A percentile compares a stretch with the other conserved stretches of the same genome.
These are phyloP conservation scores for Coniochaeta sp. DNA, from an alignment of 2,329 filamentous ascomycete species.

Conservation along the genomic window DNA sequence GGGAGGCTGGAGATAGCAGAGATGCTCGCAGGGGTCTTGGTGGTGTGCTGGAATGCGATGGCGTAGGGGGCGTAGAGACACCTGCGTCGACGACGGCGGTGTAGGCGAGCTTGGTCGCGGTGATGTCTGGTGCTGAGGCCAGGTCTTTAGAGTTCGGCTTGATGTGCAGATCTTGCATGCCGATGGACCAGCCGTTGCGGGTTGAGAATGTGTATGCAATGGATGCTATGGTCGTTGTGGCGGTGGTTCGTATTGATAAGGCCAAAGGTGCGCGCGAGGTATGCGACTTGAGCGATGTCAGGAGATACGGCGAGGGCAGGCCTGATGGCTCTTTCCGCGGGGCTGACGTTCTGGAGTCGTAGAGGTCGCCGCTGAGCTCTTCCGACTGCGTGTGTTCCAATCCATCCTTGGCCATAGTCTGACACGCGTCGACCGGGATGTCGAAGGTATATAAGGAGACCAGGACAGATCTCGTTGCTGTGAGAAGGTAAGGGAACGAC, in stretches of 20 bases:
- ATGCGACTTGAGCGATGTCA: slow-evolving; percentile 75
- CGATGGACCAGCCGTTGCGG: slow-evolving; percentile 76
- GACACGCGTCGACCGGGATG: slow-evolving; percentile 11
- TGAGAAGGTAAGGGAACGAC: slow-evolving; percentile 67
- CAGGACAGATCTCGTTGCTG: slow-evolving; percentile 65
- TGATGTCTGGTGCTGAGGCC: slow-evolving; percentile 21
- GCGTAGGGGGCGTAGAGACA: slow-evolving; percentile 13
- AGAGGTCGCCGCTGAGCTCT: neutral
- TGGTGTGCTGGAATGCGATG: neutral
- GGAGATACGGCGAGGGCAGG: slow-evolving; percentile 42
- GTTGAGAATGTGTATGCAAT: slow-evolving; percentile 81
- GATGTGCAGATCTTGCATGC: slow-evolving; percentile 82
- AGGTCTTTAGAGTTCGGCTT: slow-evolving; percentile 14
- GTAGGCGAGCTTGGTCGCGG: slow-evolving; percentile 31
- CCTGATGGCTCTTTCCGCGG: neutral
- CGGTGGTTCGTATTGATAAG: slow-evolving; percentile 67
- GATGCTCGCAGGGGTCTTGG: neutral
- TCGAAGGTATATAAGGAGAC: slow-evolving; percentile 70
- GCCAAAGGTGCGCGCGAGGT: slow-evolving; percentile 72
- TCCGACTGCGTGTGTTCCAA: too few species aligned
- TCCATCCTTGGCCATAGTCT: neutral
- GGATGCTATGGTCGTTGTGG: slow-evolving; percentile 62
- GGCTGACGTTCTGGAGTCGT: neutral
- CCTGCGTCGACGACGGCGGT: slow-evolving; percentile 22
- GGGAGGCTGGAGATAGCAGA: neutral